Base-by-base conservation (phyloP, 108 stramenopile genomes). In the Aurantiochytrium sp. region DNA sequence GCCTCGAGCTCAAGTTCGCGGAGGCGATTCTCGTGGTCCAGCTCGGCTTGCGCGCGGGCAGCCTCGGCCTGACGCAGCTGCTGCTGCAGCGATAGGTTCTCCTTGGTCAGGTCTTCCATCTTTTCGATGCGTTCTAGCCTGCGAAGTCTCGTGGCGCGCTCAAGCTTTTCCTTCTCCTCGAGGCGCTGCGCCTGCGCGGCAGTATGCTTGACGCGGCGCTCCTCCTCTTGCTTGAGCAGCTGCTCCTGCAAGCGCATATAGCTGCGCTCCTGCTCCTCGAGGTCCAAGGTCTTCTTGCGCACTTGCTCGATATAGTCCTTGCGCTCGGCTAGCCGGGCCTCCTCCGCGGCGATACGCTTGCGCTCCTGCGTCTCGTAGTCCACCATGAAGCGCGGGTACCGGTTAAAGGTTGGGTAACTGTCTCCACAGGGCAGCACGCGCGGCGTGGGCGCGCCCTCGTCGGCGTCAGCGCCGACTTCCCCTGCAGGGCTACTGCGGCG, bases 341-440 rank as follows among this genome's bases (percentile, higher is more conserved):
- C 73, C 45, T 81, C 73, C 6, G 42, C 42, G 0, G 39, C 42
- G 4, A 81, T 41, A 24, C 73, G 73, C 45, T 81, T 81, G 6
- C 73, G 73, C 45, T 81, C 73, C 39, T 48, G 39, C 10, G 42
- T 48, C 45, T 81, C 73, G 73, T 81, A 81, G 39, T 81, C 73
- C 36, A 81, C 73, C 10, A 48, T 17, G 30, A 81, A 81, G 45
- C 42, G 39, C n/a, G 73, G 73, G 24, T 81, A 81, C 24, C 19
- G 15, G 24, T 12, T n/a, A 24, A 81, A 81, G 6, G 73, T 12
- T 48, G 73, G 73, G 45, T 81, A 81, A 42, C 24, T 48, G 4
- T 48, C 32, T 48, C 73, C 73, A 21, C 73, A 22, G n/a, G 73
- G 73, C 39, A 81, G 39, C 27, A 48, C 45, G 45, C 42, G 73